Evolutionary conservation across 208 protist genomes (phyloP), one percentile per base, ranked within the genome.

Genomic region (Acanthamoeba sp.): DNA sequence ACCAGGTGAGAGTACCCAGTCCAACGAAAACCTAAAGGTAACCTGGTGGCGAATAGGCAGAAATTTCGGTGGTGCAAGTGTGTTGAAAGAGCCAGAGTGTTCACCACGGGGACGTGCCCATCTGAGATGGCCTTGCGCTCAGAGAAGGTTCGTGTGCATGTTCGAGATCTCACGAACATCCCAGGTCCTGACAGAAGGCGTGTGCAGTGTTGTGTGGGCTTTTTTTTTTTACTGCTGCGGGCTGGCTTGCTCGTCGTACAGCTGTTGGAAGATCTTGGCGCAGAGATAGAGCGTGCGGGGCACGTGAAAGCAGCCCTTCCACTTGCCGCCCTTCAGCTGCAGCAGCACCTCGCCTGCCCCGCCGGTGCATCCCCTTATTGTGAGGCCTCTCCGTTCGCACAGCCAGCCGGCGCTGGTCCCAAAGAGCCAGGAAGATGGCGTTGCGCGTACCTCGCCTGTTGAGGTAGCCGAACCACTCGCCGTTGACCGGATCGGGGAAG

Each of bases 401-500:
- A n/a, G n/a, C n/a, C n/a, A n/a, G n/a, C n/a, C n/a, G n/a, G n/a
- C n/a, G n/a, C n/a, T n/a, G n/a, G n/a, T n/a, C n/a, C n/a, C n/a
- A n/a, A n/a, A n/a, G n/a, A n/a, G n/a, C n/a, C n/a, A n/a, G n/a
- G n/a, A n/a, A n/a, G n/a, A n/a, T n/a, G n/a, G n/a, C n/a, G n/a
- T n/a, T n/a, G n/a, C n/a, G n/a, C 71, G 22, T 48, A 64, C 88
- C 88, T 36, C 32, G 5, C 29, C 88, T 27, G 69, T 93, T 93
- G n/a, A 93, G 40, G 59, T 93, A 93, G 42, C 88, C 88, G 59
- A 93, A 93, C 88, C 88, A 93, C 88, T 93, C 62, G 27, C 88
- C 69, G 59, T 59, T 20, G 1, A 7, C 6, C 1, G 84, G 36
- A 18, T 82, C 71, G 32, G 71, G 34, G 71, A 91, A 91, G 40